Conservation (phyloP, 768 basidiomycete species). For the Collybia sp. region DNA sequence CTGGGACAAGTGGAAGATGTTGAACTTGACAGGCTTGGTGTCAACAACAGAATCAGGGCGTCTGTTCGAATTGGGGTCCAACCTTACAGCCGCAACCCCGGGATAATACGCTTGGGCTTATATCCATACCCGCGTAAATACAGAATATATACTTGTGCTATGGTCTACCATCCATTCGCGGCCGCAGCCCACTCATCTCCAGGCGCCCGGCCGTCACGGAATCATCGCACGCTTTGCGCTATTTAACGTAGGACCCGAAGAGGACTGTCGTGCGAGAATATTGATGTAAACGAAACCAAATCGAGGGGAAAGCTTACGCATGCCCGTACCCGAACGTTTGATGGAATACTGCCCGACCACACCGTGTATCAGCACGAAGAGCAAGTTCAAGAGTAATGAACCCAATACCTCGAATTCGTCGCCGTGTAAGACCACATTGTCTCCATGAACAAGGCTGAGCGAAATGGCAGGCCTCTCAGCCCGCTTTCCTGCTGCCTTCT, state of each 20-base stretch:
- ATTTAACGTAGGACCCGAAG: constrained; percentile 7
- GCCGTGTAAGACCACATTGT: constrained; percentile 33
- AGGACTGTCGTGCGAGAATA: constrained; percentile 7
- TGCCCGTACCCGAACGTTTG: constrained; percentile 37
- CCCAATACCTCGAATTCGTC: constrained; percentile 36
- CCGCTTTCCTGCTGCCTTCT: neutral
- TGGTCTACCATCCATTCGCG: no score
- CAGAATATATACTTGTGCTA: no score
- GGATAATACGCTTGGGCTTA: no score
- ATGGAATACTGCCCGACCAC: constrained; percentile 33
- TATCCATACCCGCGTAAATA: no score
- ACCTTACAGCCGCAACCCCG: no score
- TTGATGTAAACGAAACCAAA: no score
- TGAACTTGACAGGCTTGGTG: no score
- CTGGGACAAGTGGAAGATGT: no score
- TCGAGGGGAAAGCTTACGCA: constrained; percentile 26
- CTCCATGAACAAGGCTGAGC: constrained; percentile 39
- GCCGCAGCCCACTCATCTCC: no score
- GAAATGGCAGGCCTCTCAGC: constrained; percentile 13
- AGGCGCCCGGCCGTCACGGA: no score
- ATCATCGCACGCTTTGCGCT: neutral
- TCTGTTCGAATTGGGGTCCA: no score
- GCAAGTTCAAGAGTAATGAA: constrained; percentile 1
- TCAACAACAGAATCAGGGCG: no score
- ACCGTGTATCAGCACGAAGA: constrained; percentile 3